Percentiles rank a stretch among this genome's conserved stretches.
These are phyloP conservation scores for Aquanectria penicillioides DNA, from an alignment of 2,329 filamentous ascomycete genomes.

Conservation along the genomic window DNA sequence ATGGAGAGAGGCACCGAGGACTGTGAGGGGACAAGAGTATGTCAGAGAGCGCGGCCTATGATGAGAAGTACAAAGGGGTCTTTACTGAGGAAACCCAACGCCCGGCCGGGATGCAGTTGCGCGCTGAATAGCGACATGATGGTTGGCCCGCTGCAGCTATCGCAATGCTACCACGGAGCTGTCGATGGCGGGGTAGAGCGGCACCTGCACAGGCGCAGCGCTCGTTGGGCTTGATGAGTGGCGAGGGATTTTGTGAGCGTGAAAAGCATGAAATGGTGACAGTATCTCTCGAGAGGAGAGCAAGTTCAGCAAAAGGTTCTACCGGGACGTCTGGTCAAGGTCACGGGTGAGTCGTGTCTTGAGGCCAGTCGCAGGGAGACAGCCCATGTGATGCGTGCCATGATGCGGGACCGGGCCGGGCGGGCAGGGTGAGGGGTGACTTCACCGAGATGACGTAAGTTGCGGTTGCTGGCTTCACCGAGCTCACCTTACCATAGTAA, in stretches of 20 bases:
- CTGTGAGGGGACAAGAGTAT: conserved; percentile 55
- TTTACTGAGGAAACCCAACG: conserved; percentile 68
- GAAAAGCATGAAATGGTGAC: conserved; percentile 19
- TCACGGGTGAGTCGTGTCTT: conserved; percentile 27
- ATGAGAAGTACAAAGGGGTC: conserved; percentile 23
- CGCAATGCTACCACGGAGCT: conserved; percentile 26
- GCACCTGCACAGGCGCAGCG: conserved; percentile 28
- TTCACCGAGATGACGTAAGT: conserved; percentile 21
- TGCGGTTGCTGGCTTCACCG: conserved; percentile 5
- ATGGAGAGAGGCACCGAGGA: conserved; percentile 90
- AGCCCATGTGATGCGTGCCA: conserved; percentile 20
- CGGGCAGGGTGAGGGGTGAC: neutral
- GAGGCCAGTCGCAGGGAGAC: neutral
- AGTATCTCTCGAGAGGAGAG: neutral
- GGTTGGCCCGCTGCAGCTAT: conserved; percentile 6
- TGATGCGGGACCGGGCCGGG: conserved; percentile 7
- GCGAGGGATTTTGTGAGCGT: neutral
- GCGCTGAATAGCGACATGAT: conserved; percentile 64
- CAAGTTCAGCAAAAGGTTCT: neutral
- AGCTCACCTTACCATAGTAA: too few relatives aligned
- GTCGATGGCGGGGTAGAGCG: conserved; percentile 34
- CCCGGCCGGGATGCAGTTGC: conserved; percentile 73
- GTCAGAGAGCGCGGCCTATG: neutral
- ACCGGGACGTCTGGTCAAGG: neutral
- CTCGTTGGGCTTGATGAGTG: conserved; percentile 22